These are phyloP conservation scores for Colletotrichum noveboracense DNA, from an alignment of 2,329 filamentous ascomycete genomes.

Conservation along the genomic window DNA sequence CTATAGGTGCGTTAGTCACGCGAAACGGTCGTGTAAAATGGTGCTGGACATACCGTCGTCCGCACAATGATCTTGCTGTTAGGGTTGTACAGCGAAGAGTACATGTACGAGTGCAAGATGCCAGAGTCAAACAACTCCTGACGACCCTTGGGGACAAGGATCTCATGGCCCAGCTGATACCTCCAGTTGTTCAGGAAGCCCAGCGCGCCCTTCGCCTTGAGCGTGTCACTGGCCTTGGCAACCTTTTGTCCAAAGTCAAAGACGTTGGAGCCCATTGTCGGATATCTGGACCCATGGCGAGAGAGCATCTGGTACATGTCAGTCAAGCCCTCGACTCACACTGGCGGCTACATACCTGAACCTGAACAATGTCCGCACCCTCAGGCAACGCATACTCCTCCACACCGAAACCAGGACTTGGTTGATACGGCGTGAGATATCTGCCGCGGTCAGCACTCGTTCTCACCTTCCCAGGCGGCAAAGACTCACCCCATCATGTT, in stretches of 20 bases:
- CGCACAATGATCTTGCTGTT: constrained; percentile 75
- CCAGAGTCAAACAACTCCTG: constrained; percentile 76
- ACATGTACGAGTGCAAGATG: constrained; percentile 75
- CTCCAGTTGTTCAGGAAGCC: constrained; percentile 72
- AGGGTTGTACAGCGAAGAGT: constrained; percentile 73
- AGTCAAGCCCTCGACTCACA: background rate
- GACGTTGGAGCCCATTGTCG: constrained; percentile 64
- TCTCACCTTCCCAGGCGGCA: background rate
- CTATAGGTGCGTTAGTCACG: constrained; percentile 29
- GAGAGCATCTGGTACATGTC: constrained; percentile 64
- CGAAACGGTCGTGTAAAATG: background rate
- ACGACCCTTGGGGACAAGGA: constrained; percentile 74
- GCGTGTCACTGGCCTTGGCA: constrained; percentile 54
- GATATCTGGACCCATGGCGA: constrained; percentile 77
- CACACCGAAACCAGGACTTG: constrained; percentile 76
- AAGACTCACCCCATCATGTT: constrained; percentile 63
- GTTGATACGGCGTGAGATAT: constrained; percentile 72
- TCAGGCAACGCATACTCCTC: constrained; percentile 72
- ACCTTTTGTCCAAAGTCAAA: constrained; percentile 62
- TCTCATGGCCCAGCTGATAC: constrained; percentile 72
- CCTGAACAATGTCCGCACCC: constrained; percentile 71
- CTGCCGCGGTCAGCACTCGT: constrained; percentile 14
- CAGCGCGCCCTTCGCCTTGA: constrained; percentile 63
- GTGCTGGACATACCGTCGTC: constrained; percentile 58
- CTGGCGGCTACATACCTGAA: constrained; percentile 46